Evolutionary conservation across 2,329 filamentous ascomycete genomes (phyloP).

Genomic region (Lojkania enalia): DNA sequence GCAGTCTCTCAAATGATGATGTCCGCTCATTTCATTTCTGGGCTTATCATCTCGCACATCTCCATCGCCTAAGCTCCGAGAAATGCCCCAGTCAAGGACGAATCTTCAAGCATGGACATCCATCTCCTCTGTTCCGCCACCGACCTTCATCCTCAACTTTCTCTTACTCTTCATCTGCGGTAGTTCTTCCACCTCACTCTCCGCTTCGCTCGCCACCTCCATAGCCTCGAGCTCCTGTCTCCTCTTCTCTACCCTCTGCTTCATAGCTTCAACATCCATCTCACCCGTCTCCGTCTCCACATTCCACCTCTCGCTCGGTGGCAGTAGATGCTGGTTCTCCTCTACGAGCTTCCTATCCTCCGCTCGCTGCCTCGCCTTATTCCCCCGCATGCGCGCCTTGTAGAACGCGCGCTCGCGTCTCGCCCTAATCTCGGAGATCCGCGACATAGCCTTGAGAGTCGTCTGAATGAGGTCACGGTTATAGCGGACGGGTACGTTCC

Average conservation of each 20-base stretch:
- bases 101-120: constrained; percentile 10
- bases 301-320: constrained; percentile 54
- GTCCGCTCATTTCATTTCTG: neutral
- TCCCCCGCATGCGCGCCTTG: constrained; percentile 89
- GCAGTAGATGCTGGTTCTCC: constrained; percentile 90
- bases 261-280: constrained; percentile 59
- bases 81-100: neutral
- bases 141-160: constrained; percentile 39
- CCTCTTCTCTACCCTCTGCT: constrained; percentile 58
- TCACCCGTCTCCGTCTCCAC: constrained; percentile 60
- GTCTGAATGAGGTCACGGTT: constrained; percentile 87
- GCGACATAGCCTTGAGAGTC: constrained; percentile 89
- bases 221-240: constrained; percentile 65
- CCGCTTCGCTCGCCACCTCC: constrained; percentile 44
- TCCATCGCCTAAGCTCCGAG: too few relatives aligned
- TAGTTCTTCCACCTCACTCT: constrained; percentile 34
- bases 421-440: constrained; percentile 81
- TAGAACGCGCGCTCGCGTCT: constrained; percentile 90
- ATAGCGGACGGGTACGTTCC: constrained; percentile 95
- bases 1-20: neutral
- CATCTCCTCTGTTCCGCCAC: constrained; percentile 22
- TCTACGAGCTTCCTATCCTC: constrained; percentile 84
- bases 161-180: constrained; percentile 36
- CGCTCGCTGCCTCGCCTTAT: constrained; percentile 78
- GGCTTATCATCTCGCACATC: too few relatives aligned